Percentiles rank a stretch among this genome's conserved stretches.
Evolutionary conservation across 345 rosid genomes (phyloP).

Genomic region (Eucalyptus regnans): DNA sequence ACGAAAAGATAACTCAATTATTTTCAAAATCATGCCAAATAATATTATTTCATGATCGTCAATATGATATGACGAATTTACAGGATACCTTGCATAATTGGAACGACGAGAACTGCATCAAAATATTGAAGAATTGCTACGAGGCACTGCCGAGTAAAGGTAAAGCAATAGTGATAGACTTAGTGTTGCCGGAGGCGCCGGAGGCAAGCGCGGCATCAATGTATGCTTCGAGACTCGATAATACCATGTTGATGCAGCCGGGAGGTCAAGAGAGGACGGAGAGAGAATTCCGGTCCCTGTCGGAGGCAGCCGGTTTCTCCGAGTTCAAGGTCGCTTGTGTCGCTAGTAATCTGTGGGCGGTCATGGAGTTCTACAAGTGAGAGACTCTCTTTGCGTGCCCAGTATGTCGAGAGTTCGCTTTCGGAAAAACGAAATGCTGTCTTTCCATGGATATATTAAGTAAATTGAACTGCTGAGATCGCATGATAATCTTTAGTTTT

Average conservation of each 20-base stretch:
- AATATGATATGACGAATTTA: neutral
- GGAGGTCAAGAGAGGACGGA: slow-evolving; percentile 11
- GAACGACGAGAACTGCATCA: slow-evolving; percentile 4
- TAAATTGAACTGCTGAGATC: neutral
- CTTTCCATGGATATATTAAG: neutral
- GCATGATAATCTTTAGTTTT: neutral
- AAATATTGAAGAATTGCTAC: slow-evolving; percentile 3
- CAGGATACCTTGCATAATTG: slow-evolving; percentile 11
- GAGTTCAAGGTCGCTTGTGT: neutral
- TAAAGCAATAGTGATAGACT: slow-evolving; percentile 1
- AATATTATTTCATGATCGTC: neutral
- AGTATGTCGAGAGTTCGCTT: neutral
- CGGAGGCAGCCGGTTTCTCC: slow-evolving; percentile 3
- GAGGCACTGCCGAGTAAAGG: slow-evolving; percentile 3
- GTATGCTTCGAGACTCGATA: slow-evolving; percentile 1
- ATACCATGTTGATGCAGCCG: slow-evolving; percentile 7
- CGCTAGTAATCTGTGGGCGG: slow-evolving; percentile 5
- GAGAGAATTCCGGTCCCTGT: neutral
- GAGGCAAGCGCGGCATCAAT: neutral
- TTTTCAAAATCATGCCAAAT: neutral
- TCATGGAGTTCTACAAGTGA: slow-evolving; percentile 8
- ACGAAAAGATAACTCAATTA: neutral
- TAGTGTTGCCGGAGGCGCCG: slow-evolving; percentile 6
- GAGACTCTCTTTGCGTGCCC: neutral
- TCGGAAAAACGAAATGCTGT: neutral